These are phyloP conservation scores for Sesbania bispinosa DNA, from an alignment of 306 rosid genomes.

Conservation along the genomic window DNA sequence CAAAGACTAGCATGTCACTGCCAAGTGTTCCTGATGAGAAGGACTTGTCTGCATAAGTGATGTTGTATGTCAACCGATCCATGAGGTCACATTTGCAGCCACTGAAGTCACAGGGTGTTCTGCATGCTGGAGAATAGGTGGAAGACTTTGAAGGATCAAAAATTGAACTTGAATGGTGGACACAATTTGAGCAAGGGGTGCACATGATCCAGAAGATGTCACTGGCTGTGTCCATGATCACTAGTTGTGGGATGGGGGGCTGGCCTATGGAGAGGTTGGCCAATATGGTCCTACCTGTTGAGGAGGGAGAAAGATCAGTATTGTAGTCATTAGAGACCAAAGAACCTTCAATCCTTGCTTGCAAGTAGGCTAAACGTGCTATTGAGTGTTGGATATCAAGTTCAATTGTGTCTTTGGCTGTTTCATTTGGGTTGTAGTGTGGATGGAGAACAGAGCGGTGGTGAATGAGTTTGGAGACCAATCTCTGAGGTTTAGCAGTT, in stretches of 20 bases:
- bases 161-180: neutral
- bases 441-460: conserved; percentile 30
- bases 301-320: neutral
- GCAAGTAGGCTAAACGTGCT: conserved; percentile 31
- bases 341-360: conserved; percentile 18
- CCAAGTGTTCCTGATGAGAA: conserved; percentile 19
- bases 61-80: neutral
- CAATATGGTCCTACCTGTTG: neutral
- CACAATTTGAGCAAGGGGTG: conserved; percentile 42
- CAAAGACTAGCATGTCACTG: conserved; percentile 24
- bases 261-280: conserved; percentile 49
- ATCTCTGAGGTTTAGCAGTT: conserved; percentile 19
- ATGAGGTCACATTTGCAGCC: neutral
- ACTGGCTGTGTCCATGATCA: conserved; percentile 40
- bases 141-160: conserved; percentile 42
- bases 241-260: conserved; percentile 44
- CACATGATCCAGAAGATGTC: conserved; percentile 42
- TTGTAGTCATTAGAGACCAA: neutral
- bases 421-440: conserved; percentile 21
- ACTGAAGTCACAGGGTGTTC: neutral
- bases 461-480: conserved; percentile 36
- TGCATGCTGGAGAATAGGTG: conserved; percentile 27
- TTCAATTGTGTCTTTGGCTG: conserved; percentile 21
- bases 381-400: conserved; percentile 23
- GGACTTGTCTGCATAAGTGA: conserved; percentile 26